Conservation (phyloP, 2,329 filamentous ascomycete genomes). For the Akanthomyces uredinophilus region DNA sequence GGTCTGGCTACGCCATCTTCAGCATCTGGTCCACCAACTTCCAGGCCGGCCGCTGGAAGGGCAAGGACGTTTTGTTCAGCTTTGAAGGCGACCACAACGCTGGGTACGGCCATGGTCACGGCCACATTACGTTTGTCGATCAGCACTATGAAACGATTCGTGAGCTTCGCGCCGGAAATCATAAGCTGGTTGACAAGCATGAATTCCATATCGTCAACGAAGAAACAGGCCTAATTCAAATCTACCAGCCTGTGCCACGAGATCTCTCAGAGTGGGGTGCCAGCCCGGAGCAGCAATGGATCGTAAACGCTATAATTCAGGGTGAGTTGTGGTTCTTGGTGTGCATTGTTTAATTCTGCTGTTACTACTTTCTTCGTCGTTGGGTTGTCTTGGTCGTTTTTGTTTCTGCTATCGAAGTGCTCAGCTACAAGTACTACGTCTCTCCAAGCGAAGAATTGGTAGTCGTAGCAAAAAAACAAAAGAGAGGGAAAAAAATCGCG, state of each 20-base stretch:
- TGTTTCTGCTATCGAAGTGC: not conserved
- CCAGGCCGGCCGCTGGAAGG: slow-evolving; percentile 44
- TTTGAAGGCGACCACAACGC: slow-evolving; percentile 51
- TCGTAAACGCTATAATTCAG: slow-evolving; percentile 50
- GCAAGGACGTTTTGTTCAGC: slow-evolving; percentile 46
- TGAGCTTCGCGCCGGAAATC: slow-evolving; percentile 46
- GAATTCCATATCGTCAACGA: slow-evolving; percentile 51
- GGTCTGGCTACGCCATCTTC: slow-evolving; percentile 51
- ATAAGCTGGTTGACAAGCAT: slow-evolving; percentile 48
- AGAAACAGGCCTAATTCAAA: slow-evolving; percentile 47
- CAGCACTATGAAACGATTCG: slow-evolving; percentile 50
- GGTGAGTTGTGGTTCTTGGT: too few relatives aligned
- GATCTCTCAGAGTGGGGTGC: slow-evolving; percentile 43
- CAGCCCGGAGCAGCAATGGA: slow-evolving; percentile 47
- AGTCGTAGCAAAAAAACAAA: too few relatives aligned
- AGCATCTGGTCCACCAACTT: slow-evolving; percentile 51
- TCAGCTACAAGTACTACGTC: too few relatives aligned
- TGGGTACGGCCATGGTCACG: slow-evolving; percentile 48
- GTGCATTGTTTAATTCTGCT: too few relatives aligned
- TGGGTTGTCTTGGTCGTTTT: too few relatives aligned
- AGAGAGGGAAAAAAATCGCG: too few relatives aligned
- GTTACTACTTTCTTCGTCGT: too few relatives aligned
- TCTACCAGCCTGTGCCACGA: slow-evolving; percentile 45
- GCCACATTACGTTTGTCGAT: slow-evolving; percentile 43
- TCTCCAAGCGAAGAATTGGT: too few relatives aligned